Conservation (phyloP, 768 basidiomycete genomes). For the Cystobasidium tubakii region DNA sequence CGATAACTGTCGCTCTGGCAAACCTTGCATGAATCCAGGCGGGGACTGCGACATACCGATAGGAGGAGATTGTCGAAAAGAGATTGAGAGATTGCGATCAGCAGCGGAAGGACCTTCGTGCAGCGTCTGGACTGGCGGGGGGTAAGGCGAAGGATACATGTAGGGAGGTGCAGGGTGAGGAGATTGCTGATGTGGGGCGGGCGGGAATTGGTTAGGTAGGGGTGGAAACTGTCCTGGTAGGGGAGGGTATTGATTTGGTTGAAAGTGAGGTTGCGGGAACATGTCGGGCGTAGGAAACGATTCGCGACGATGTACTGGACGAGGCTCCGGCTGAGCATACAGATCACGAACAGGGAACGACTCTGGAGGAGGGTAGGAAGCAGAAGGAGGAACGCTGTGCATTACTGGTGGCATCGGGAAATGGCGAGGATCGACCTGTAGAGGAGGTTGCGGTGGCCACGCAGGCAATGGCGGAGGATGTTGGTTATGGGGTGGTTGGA, state of each 20-base stretch:
- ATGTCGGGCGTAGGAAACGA: slow-evolving; percentile 1
- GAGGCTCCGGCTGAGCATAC: neutral
- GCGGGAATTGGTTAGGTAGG: slow-evolving; percentile 7
- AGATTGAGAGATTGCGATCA: neutral
- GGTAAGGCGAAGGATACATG: neutral
- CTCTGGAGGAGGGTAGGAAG: neutral
- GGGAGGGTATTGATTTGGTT: neutral
- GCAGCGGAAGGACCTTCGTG: slow-evolving; percentile 10
- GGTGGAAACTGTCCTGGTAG: slow-evolving; percentile 12
- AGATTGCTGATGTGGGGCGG: neutral
- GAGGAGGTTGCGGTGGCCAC: slow-evolving; percentile 9
- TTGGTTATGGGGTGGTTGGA: neutral
- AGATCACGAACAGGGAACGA: neutral
- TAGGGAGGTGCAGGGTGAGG: neutral
- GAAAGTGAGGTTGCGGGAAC: neutral
- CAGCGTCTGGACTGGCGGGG: neutral
- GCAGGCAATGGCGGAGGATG: slow-evolving; percentile 19
- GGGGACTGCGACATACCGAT: slow-evolving; percentile 9
- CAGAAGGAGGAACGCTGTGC: neutral
- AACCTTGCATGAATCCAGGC: neutral
- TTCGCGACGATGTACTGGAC: neutral
- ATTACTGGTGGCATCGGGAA: neutral
- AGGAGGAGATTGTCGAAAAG: neutral
- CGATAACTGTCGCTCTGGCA: slow-evolving; percentile 22
- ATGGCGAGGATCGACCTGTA: neutral